A percentile compares a stretch with the other conserved stretches of the same genome.
phyloP scores from a whole-genome alignment of 306 rosid species.

The cucumber (Cucumis sativus) region Cucumber_9930_V3 NC_026658.2:627001-627500 shows the following conservation, averaged over 20 bases:
- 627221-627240: neutral
- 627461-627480: slow-evolving; percentile 29
- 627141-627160: neutral
- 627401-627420: slow-evolving; percentile 61
- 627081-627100: neutral
- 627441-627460: slow-evolving; percentile 66
- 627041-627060: neutral
- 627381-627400: slow-evolving; percentile 29
- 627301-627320: slow-evolving; percentile 37
- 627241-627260: neutral
- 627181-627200: neutral
- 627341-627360: slow-evolving; percentile 97
- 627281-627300: neutral
- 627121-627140: neutral
- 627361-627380: slow-evolving; percentile 77
- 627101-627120: neutral
- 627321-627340: slow-evolving; percentile 66
- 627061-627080: neutral
- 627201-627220: neutral
- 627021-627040: neutral
- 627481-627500: slow-evolving; percentile 41
- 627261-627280: neutral
- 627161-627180: neutral
- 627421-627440: slow-evolving; percentile 81
- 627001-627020: neutral